Evolutionary conservation across 225 moss, liverwort and hornwort species (phyloP).

Genomic region (Ulota crispa): DNA sequence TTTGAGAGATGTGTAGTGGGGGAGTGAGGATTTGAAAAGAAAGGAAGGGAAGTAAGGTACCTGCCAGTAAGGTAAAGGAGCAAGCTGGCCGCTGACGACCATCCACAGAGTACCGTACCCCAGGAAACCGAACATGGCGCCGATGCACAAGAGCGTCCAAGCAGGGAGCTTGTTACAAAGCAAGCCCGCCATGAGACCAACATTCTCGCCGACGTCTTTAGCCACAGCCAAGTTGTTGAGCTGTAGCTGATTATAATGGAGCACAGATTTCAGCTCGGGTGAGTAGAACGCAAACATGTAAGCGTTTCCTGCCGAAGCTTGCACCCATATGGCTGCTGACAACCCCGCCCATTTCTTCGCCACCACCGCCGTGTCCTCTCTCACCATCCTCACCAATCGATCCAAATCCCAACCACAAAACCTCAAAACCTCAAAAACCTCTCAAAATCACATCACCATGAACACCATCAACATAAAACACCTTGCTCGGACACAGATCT

Average conservation of each 20-base stretch:
- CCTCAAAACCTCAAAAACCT: background rate
- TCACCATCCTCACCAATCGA: conserved; percentile 30
- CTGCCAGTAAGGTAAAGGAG: conserved; percentile 62
- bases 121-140: conserved; percentile 44
- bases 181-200: conserved; percentile 55
- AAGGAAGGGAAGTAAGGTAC: background rate
- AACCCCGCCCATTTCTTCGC: conserved; percentile 64
- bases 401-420: background rate
- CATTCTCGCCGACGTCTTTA: conserved; percentile 65
- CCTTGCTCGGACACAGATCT: background rate
- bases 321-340: conserved; percentile 65
- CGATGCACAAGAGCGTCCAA: conserved; percentile 57
- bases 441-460: background rate
- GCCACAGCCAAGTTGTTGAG: conserved; percentile 66
- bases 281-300: conserved; percentile 68
- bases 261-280: conserved; percentile 42
- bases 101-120: conserved; percentile 65
- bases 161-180: conserved; percentile 58
- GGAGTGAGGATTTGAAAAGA: too few species aligned
- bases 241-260: conserved; percentile 61
- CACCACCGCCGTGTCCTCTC: conserved; percentile 36
- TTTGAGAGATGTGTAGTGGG: too few species aligned
- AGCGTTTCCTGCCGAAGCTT: conserved; percentile 61
- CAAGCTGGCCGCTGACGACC: conserved; percentile 55
- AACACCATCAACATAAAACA: background rate